Evolutionary conservation across 2,329 filamentous ascomycete species (phyloP).

Genomic region (Penicillium digitatum): DNA sequence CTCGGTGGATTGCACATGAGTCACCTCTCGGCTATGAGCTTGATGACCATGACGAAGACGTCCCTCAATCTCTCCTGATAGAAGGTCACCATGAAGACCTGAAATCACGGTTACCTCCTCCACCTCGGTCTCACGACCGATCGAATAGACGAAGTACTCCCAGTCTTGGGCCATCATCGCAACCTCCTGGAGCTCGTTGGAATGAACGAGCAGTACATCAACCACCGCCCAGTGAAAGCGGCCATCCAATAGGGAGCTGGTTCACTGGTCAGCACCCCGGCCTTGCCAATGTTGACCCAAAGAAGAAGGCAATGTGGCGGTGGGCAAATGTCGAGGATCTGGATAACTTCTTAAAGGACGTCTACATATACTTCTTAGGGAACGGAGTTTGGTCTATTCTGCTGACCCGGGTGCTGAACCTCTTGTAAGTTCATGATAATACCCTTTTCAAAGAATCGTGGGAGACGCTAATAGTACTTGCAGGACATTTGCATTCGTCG

Average conservation of each 20-base stretch:
- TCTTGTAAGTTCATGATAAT: slow-evolving; percentile 57
- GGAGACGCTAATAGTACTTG: not conserved
- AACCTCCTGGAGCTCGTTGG: slow-evolving; percentile 49
- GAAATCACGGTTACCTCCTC: slow-evolving; percentile 38
- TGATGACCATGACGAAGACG: slow-evolving; percentile 59
- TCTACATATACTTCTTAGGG: slow-evolving; percentile 81
- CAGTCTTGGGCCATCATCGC: slow-evolving; percentile 42
- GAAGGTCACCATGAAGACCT: slow-evolving; percentile 47
- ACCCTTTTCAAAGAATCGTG: not conserved
- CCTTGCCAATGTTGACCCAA: slow-evolving; percentile 52
- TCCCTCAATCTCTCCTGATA: slow-evolving; percentile 60
- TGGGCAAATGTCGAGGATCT: slow-evolving; percentile 90
- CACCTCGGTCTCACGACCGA: slow-evolving; percentile 30
- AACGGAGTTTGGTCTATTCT: slow-evolving; percentile 83
- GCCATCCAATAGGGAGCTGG: slow-evolving; percentile 24
- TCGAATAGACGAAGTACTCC: slow-evolving; percentile 18
- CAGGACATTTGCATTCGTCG: slow-evolving; percentile 76
- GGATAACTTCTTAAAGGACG: slow-evolving; percentile 78
- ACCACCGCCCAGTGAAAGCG: slow-evolving; percentile 22
- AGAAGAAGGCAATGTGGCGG: slow-evolving; percentile 81
- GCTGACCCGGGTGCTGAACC: slow-evolving; percentile 64
- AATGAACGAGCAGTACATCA: slow-evolving; percentile 47
- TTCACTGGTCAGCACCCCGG: slow-evolving; percentile 31
- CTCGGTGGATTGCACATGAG: slow-evolving; percentile 30
- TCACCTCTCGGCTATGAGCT: slow-evolving; percentile 35